Evolutionary conservation across 768 basidiomycete genomes (phyloP).

Genomic region (Naganishia vaughanmartiniae): DNA sequence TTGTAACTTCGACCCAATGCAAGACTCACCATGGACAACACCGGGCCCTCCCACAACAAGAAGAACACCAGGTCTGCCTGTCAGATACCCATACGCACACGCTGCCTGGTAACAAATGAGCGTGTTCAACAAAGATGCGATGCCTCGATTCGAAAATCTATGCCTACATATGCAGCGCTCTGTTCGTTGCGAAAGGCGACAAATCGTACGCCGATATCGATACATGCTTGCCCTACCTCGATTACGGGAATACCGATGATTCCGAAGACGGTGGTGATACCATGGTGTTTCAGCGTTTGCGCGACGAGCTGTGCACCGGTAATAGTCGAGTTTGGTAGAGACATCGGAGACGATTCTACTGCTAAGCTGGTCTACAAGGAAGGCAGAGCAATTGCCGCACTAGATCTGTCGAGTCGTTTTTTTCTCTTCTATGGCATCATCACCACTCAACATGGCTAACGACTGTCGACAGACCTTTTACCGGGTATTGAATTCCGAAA

Average conservation of each 20-base stretch:
- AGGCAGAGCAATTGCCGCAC: too few species aligned
- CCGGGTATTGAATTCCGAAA: too few species aligned
- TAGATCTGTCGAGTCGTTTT: too few species aligned
- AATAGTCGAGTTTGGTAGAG: background rate
- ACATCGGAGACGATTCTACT: background rate
- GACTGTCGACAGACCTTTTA: too few species aligned
- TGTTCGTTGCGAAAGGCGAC: slow-evolving; percentile 38
- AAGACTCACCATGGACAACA: slow-evolving; percentile 34
- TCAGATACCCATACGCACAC: slow-evolving; percentile 36
- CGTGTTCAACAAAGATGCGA: background rate
- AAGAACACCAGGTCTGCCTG: slow-evolving; percentile 32
- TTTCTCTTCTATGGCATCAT: too few species aligned
- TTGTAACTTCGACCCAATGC: background rate
- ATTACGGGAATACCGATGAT: slow-evolving; percentile 39
- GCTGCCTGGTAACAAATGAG: slow-evolving; percentile 31
- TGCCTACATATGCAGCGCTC: slow-evolving; percentile 36
- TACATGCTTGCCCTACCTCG: slow-evolving; percentile 37
- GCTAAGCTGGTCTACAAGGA: background rate
- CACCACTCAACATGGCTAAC: too few species aligned
- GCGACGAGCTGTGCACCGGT: slow-evolving; percentile 31
- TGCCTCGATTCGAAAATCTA: background rate
- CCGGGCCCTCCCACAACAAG: slow-evolving; percentile 40
- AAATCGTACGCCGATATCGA: slow-evolving; percentile 36
- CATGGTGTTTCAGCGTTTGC: slow-evolving; percentile 31
- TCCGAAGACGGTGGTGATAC: slow-evolving; percentile 34